Base-by-base conservation (phyloP, 2,329 filamentous ascomycete genomes). In the Exserohilum turcica region DNA sequence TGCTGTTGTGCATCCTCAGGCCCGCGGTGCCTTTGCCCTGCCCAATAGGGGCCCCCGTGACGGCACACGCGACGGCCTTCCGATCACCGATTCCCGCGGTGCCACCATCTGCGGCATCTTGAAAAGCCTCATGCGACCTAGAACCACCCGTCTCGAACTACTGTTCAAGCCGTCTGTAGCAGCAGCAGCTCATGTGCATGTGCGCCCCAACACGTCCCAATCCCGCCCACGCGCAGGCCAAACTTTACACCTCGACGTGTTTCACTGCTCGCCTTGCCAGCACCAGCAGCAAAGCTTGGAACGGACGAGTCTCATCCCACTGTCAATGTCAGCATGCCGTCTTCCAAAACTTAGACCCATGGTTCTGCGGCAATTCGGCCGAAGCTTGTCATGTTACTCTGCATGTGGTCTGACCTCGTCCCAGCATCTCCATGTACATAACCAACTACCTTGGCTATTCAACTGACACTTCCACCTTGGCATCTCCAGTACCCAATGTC, bases 51-150 rank as follows among this genome's bases (percentile, higher is more conserved):
- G 16, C 43, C 12, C 21, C 16, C 15, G 27, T 38, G 19, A 43
- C 24, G 15, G 35, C 16, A 35, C 42, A 19, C n/a, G 37, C 13
- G 12, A 43, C 24, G 28, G 24, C 35, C 15, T 24, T 24, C 29
- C 35, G 42, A 59, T 61, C 50, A 43, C 45, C 50, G 38, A 52
- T 57, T 49, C 43, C 56, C 29, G 42, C 38, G n/a, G 44, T 52
- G 48, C 56, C 52, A 52, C 49, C 39, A 50, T 39, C 50, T 51
- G 59, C 56, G 50, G 42, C 19, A 61, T 55, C 48, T 52, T 35
- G 42, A 48, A n/a, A 40, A 52, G 16, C 47, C 27, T 35, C 40
- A 44, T 54, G 39, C 35, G 6, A 48, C 35, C 36, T 32, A 40
- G 37, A 33, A 40, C 56, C 53, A 47, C 37, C 24, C 33, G 46